These are phyloP conservation scores for Candida taoyuanica DNA, from an alignment of 805 yeast species.

Conservation along the genomic window DNA sequence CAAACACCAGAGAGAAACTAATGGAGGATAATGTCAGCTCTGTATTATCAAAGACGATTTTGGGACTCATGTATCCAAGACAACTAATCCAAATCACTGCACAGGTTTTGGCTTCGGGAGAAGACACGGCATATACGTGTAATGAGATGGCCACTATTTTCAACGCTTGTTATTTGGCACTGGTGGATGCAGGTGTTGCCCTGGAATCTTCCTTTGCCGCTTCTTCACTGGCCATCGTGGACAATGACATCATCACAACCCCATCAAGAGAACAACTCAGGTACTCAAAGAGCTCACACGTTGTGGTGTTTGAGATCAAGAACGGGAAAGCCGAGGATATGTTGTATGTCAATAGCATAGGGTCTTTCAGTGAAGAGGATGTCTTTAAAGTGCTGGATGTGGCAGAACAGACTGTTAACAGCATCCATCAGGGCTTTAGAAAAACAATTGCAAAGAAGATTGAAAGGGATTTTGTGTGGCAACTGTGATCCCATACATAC, in stretches of 20 bases:
- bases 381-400: slow-evolving; percentile 47
- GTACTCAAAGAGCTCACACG: slow-evolving; percentile 54
- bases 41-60: slow-evolving; percentile 55
- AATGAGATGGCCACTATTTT: slow-evolving; percentile 33
- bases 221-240: slow-evolving; percentile 40
- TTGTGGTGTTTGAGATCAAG: slow-evolving; percentile 53
- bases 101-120: slow-evolving; percentile 56
- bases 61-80: slow-evolving; percentile 68
- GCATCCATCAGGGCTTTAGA: slow-evolving; percentile 47
- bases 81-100: slow-evolving; percentile 67
- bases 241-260: slow-evolving; percentile 31
- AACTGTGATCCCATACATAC: slow-evolving; percentile 23
- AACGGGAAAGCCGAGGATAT: slow-evolving; percentile 49
- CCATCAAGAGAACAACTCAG: slow-evolving; percentile 45
- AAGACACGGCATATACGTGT: slow-evolving; percentile 29
- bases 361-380: slow-evolving; percentile 56
- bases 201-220: slow-evolving; percentile 60
- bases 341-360: slow-evolving; percentile 68
- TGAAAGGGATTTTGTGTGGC: slow-evolving; percentile 58
- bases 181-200: slow-evolving; percentile 76
- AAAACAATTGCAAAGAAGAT: slow-evolving; percentile 44
- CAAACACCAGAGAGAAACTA: slow-evolving; percentile 69
- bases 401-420: slow-evolving; percentile 45
- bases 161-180: slow-evolving; percentile 69
- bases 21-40: slow-evolving; percentile 67